Evolutionary conservation across 2,329 filamentous ascomycete genomes (phyloP).

Genomic region (Aureobasidium sp.): DNA sequence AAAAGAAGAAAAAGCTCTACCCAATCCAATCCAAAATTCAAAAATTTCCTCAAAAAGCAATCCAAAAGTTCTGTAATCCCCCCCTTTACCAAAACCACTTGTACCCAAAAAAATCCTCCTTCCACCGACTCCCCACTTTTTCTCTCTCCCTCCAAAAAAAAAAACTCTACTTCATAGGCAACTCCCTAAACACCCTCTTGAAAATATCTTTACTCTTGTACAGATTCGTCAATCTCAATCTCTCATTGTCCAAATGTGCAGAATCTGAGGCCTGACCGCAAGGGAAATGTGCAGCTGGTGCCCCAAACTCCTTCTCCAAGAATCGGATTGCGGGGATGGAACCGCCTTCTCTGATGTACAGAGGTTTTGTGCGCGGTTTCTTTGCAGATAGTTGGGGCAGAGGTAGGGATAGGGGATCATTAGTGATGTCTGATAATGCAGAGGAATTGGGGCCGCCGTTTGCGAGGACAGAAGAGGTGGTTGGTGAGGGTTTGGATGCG

Average conservation of each 20-base stretch:
- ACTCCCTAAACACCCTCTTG: slow-evolving; percentile 67
- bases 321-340: slow-evolving; percentile 93
- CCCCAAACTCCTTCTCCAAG: slow-evolving; percentile 85
- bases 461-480: slow-evolving; percentile 45
- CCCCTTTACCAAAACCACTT: no score
- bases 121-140: no score
- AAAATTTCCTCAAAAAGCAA: no score
- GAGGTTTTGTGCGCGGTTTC: slow-evolving; percentile 46
- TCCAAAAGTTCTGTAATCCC: no score
- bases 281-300: slow-evolving; percentile 84
- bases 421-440: not conserved
- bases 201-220: slow-evolving; percentile 91
- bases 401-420: not conserved
- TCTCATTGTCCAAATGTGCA: slow-evolving; percentile 90
- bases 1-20: no score
- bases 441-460: slow-evolving; percentile 30
- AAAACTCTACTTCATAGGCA: slow-evolving; percentile 38
- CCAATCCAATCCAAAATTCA: no score
- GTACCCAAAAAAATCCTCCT: no score
- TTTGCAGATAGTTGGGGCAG: not conserved
- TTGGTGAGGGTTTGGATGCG: slow-evolving; percentile 33
- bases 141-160: no score
- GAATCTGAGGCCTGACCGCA: slow-evolving; percentile 92
- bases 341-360: slow-evolving; percentile 93
- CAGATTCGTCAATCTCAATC: slow-evolving; percentile 79